A percentile compares a stretch with the other conserved stretches of the same genome.
These are phyloP conservation scores for Lagenaria siceraria DNA, from an alignment of 306 rosid species.

Conservation along the genomic window DNA sequence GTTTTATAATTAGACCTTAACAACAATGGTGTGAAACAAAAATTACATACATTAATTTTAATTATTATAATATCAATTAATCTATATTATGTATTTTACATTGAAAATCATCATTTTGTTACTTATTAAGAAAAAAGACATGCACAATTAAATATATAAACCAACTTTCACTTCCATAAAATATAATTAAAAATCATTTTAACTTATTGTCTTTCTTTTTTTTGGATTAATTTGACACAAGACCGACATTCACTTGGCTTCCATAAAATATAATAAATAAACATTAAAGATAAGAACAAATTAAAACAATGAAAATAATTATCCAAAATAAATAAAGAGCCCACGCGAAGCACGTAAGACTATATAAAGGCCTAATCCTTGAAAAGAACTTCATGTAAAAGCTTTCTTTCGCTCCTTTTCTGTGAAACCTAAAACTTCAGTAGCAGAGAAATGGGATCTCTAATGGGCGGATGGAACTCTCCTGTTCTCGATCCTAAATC, in stretches of 20 bases:
- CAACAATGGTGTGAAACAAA: too few species aligned
- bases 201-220: not conserved
- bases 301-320: not conserved
- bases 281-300: not conserved
- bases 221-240: not conserved
- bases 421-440: not conserved
- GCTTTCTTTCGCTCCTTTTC: not conserved
- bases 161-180: too few species aligned
- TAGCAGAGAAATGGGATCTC: conserved; percentile 57
- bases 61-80: too few species aligned
- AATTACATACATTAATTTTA: too few species aligned
- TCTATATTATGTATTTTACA: too few species aligned
- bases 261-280: not conserved
- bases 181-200: too few species aligned
- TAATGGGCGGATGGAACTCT: conserved; percentile 71
- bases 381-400: not conserved
- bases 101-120: too few species aligned
- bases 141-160: too few species aligned
- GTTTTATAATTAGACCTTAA: too few species aligned
- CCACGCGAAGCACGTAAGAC: not conserved
- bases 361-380: not conserved
- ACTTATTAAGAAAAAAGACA: too few species aligned
- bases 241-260: not conserved
- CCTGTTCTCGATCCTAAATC: conserved; percentile 27
- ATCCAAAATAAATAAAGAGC: too few species aligned